Evolutionary conservation across 345 rosid species (phyloP), one percentile per base, ranked within the genome.

Genomic region (Heritiera fomes): DNA sequence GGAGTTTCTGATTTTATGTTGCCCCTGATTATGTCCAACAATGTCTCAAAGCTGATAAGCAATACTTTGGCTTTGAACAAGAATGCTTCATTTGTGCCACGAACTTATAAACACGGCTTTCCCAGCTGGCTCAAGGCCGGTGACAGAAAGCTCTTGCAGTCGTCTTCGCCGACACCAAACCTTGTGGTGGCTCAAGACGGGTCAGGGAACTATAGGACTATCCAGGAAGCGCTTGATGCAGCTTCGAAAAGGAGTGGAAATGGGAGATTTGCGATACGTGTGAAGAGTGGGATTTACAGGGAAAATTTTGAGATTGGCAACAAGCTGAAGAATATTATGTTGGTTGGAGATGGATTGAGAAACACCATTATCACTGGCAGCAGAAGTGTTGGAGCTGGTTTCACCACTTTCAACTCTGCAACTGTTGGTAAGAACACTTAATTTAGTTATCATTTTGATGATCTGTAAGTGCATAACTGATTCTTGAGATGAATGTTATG

Each of bases 161-260:
- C 93, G 0, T 64, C 90, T 7, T 78, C 93, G 5, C 52, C 77
- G 3, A 64, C 41, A 5, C 68, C 93, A 8, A 69, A 94, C 73
- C 78, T 93, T 52, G 97, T 93, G 77, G 97, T 94, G 82, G 91
- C 97, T 13, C 86, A 78, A 78, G 97, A 89, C 59, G 89, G 97
- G 65, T 89, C 90, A 0, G 97, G 97, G 60, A 84, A 89, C 81
- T 82, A 75, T 56, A 75, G 77, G 84, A 88, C 92, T 2, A 86
- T 94, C 62, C 84, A 88, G 78, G 86, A 79, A 10, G 97, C 97
- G 4, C 83, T 94, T 40, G 89, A 91, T 61, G 94, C 89, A 0
- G 97, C 93, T 5, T 85, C 87, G 1, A 82, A 83, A 80, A 87
- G 90, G 78, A 78, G 80, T 10, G 88, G 91, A 14, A 85, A 84